Evolutionary conservation across 2,329 filamentous ascomycete species (phyloP).

Genomic region (Exophiala lecanii-corni): DNA sequence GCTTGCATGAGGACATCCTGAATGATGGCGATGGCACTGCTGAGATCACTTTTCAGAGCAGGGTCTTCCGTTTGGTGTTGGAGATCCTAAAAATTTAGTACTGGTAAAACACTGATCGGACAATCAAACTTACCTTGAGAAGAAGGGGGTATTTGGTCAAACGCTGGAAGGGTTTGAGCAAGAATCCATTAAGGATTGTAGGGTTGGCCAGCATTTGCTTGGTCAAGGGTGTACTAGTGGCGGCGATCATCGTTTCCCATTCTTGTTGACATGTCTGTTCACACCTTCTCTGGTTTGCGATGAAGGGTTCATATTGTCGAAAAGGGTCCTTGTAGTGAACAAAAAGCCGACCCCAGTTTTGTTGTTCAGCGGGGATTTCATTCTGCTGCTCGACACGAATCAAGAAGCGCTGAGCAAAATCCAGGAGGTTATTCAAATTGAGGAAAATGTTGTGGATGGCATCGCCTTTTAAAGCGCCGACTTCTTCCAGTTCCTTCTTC

Average conservation of each 20-base stretch:
- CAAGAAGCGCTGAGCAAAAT: constrained; percentile 91
- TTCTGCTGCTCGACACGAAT: constrained; percentile 96
- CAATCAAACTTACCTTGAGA: constrained; percentile 59
- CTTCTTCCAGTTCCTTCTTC: constrained; percentile 84
- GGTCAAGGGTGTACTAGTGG: constrained; percentile 60
- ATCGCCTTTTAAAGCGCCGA: constrained; percentile 81
- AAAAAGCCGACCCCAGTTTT: constrained; percentile 96
- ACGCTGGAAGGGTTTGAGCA: constrained; percentile 94
- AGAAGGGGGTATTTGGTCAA: constrained; percentile 91
- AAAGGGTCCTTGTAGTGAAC: constrained; percentile 80
- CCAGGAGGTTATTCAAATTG: constrained; percentile 89
- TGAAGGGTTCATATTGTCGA: constrained; percentile 92
- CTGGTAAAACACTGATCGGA: neutral
- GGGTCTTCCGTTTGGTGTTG: constrained; percentile 76
- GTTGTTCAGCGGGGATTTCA: constrained; percentile 66
- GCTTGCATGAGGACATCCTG: constrained; percentile 77
- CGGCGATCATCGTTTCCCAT: constrained; percentile 78
- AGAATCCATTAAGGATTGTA: constrained; percentile 82
- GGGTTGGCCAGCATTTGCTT: constrained; percentile 77
- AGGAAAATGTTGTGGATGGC: constrained; percentile 91
- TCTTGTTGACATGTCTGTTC: constrained; percentile 77
- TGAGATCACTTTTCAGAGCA: constrained; percentile 65
- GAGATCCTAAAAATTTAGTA: constrained; percentile 58
- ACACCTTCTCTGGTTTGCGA: constrained; percentile 90
- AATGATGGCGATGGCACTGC: constrained; percentile 72